Evolutionary conservation across 2,329 filamentous ascomycete genomes (phyloP).

Genomic region (Fusarium clavum): DNA sequence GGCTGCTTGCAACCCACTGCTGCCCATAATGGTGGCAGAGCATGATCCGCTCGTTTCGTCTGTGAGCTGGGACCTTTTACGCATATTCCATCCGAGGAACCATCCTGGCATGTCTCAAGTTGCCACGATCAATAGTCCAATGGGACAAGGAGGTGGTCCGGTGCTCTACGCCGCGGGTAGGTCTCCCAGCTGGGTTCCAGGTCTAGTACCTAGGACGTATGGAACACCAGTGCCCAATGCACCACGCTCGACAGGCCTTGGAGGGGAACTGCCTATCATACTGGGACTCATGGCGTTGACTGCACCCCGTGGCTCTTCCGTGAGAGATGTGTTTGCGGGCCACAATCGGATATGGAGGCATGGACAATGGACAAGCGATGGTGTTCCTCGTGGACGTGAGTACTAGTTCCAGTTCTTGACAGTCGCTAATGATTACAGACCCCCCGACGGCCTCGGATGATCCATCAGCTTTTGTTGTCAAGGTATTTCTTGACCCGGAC

Average conservation of each 20-base stretch:
- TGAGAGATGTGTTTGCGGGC: constrained; percentile 44
- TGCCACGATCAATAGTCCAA: constrained; percentile 34
- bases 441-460: constrained; percentile 41
- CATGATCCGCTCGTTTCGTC: constrained; percentile 30
- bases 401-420: not conserved
- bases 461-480: constrained; percentile 51
- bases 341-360: constrained; percentile 42
- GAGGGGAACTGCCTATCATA: constrained; percentile 54
- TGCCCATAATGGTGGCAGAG: constrained; percentile 51
- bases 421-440: constrained; percentile 36
- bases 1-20: constrained; percentile 53
- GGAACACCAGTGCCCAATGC: constrained; percentile 14
- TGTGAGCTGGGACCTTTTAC: constrained; percentile 47
- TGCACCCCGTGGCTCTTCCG: constrained; percentile 14
- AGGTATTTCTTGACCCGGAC: constrained; percentile 49
- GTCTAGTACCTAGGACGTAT: constrained; percentile 52
- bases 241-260: constrained; percentile 49
- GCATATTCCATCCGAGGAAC: constrained; percentile 42
- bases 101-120: constrained; percentile 48
- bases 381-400: constrained; percentile 46
- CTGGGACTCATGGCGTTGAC: constrained; percentile 56
- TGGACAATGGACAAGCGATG: constrained; percentile 41
- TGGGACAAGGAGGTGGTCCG: constrained; percentile 20
- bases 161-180: constrained; percentile 49
- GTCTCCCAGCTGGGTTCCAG: constrained; percentile 54